Conservation (phyloP, 1,284 basidiomycete genomes). For the Thelephora terrestris region DNA sequence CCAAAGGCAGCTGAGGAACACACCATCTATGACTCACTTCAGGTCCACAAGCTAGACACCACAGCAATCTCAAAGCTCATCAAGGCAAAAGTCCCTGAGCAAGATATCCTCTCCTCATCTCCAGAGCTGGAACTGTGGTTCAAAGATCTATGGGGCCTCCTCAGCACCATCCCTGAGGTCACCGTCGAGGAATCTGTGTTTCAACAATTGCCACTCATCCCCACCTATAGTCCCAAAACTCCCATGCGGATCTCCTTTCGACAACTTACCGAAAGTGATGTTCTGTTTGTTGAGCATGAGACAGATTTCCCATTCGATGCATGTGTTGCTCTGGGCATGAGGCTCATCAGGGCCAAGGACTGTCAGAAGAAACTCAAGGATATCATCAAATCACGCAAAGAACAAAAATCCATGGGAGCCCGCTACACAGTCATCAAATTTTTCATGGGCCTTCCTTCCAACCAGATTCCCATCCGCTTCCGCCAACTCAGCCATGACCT, state of each 20-base stretch:
- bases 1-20: slow-evolving; percentile 1
- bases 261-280: background rate
- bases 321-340: background rate
- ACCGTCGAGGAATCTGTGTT: background rate
- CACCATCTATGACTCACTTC: background rate
- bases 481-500: background rate
- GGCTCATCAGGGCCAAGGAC: background rate
- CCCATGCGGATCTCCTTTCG: background rate
- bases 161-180: background rate
- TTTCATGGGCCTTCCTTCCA: background rate
- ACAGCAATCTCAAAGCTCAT: background rate
- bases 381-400: background rate
- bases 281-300: background rate
- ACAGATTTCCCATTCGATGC: background rate
- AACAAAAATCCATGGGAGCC: background rate
- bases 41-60: slow-evolving; percentile 3
- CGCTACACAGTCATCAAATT: background rate
- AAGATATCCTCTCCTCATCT: background rate
- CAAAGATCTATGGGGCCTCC: background rate
- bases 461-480: background rate
- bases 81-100: background rate
- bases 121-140: background rate
- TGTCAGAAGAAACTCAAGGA: background rate
- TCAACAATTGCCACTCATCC: background rate
- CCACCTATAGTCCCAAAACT: background rate